Percentiles rank a stretch among this genome's conserved stretches.
Evolutionary conservation across 352 stramenopile species (phyloP).

Genomic region (Pythium periplocum): DNA sequence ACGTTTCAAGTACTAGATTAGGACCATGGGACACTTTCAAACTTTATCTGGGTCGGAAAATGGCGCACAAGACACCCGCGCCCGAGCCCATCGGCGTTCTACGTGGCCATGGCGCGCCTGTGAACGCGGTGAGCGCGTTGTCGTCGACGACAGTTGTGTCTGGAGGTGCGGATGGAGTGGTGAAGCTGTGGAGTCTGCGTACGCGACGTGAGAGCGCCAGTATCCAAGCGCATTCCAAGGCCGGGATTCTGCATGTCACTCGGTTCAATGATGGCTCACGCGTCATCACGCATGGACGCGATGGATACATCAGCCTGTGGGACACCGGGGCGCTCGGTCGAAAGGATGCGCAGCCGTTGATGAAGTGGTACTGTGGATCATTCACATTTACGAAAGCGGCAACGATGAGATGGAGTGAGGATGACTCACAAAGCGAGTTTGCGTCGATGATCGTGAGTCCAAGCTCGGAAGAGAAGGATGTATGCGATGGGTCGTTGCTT

Average conservation of each 20-base stretch:
- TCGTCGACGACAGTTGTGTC: slow-evolving; percentile 32
- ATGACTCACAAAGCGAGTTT: not conserved
- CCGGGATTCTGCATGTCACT: slow-evolving; percentile 57
- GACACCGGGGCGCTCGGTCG: slow-evolving; percentile 8
- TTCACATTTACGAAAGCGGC: slow-evolving; percentile 31
- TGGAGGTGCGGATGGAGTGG: slow-evolving; percentile 46
- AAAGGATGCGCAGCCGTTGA: slow-evolving; percentile 1
- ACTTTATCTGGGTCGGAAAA: not conserved
- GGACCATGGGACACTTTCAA: too few relatives aligned
- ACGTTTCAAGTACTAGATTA: too few relatives aligned
- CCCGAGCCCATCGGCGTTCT: slow-evolving; percentile 56
- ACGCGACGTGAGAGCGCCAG: slow-evolving; percentile 43
- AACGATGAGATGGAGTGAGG: slow-evolving; percentile 15
- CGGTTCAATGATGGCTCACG: slow-evolving; percentile 12
- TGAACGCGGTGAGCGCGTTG: slow-evolving; percentile 62
- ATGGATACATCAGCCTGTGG: slow-evolving; percentile 71
- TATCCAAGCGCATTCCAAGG: slow-evolving; percentile 52
- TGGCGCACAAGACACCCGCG: slow-evolving; percentile 12
- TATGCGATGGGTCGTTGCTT: not conserved
- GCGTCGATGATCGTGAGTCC: slow-evolving; percentile 12
- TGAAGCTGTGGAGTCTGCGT: slow-evolving; percentile 74
- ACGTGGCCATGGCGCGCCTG: slow-evolving; percentile 52
- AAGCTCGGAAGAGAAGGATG: slow-evolving; percentile 19
- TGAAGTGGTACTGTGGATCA: slow-evolving; percentile 21
- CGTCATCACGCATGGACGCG: slow-evolving; percentile 65